These are phyloP conservation scores for Jamesozyma piceae DNA, from an alignment of 805 yeast species.

Conservation along the genomic window DNA sequence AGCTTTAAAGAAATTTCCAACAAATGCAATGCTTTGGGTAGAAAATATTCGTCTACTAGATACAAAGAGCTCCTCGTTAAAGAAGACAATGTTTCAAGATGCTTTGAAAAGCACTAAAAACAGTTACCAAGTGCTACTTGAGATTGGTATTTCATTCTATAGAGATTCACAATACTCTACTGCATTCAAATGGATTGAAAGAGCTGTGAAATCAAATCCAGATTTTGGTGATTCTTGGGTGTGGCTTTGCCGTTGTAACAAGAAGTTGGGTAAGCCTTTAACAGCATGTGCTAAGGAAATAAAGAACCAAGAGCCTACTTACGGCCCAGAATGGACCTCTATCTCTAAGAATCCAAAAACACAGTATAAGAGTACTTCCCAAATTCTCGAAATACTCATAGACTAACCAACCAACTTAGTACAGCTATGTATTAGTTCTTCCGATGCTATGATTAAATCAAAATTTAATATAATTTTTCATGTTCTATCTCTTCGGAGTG, in stretches of 20 bases:
- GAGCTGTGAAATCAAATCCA: constrained; percentile 48
- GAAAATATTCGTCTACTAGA: constrained; percentile 40
- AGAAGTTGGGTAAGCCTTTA: constrained; percentile 21
- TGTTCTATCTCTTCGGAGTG: too few species aligned
- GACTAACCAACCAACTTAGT: background rate
- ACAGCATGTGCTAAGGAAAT: constrained; percentile 21
- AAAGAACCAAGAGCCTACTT: constrained; percentile 42
- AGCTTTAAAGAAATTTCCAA: constrained; percentile 51
- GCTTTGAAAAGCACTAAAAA: constrained; percentile 63
- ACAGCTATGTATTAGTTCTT: too few species aligned
- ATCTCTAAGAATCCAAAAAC: constrained; percentile 42
- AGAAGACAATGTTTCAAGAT: constrained; percentile 52
- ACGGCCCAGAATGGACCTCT: constrained; percentile 53
- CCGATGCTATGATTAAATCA: too few species aligned
- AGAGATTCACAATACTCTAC: constrained; percentile 50
- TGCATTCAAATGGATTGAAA: constrained; percentile 65
- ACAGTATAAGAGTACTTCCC: constrained; percentile 33
- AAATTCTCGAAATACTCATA: constrained; percentile 11
- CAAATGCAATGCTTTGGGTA: constrained; percentile 56
- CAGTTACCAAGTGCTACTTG: constrained; percentile 45
- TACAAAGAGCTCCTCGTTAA: constrained; percentile 38
- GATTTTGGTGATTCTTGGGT: constrained; percentile 74
- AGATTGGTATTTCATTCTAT: constrained; percentile 64
- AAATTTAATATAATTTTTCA: too few species aligned
- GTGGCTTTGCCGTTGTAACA: constrained; percentile 44